A percentile compares a stretch with the other conserved stretches of the same genome.
These are phyloP conservation scores for Pseudopediastrum boryanum DNA, from an alignment of 139 green algal genomes.

Conservation along the genomic window DNA sequence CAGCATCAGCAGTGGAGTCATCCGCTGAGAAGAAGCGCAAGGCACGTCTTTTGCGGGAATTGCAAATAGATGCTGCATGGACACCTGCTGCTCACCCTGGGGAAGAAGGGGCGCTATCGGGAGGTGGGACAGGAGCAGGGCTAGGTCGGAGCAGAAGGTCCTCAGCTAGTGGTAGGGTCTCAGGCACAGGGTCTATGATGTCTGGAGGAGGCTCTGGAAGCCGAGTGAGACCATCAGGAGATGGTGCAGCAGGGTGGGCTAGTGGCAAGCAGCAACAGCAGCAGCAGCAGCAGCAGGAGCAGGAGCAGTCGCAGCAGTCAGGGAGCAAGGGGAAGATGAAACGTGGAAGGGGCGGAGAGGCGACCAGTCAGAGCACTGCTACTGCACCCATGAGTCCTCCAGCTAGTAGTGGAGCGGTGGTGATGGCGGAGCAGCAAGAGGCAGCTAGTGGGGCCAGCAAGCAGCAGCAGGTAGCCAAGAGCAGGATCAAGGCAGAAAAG, in stretches of 20 bases:
- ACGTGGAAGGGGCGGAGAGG: neutral
- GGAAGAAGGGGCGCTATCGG: neutral
- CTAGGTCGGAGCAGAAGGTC: neutral
- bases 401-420: neutral
- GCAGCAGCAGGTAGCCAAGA: neutral
- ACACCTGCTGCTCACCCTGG: no score
- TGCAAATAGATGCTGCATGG: neutral
- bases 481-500: no score
- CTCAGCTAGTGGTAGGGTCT: neutral
- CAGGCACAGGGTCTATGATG: neutral
- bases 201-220: neutral
- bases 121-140: neutral
- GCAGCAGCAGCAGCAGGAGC: constrained; percentile 7
- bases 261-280: constrained; percentile 7
- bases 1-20: neutral
- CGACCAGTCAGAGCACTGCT: neutral
- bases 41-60: no score
- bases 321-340: neutral
- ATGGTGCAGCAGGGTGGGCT: neutral
- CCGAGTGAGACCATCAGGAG: neutral
- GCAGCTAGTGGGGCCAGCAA: neutral
- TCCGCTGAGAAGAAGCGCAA: neutral
- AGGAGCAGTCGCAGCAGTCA: neutral
- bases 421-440: neutral
- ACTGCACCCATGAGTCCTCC: neutral